Percentiles rank a stretch among this genome's conserved stretches.
Evolutionary conservation across 2,329 filamentous ascomycete genomes (phyloP).

Genomic region (Ambrosiella beaveri): DNA sequence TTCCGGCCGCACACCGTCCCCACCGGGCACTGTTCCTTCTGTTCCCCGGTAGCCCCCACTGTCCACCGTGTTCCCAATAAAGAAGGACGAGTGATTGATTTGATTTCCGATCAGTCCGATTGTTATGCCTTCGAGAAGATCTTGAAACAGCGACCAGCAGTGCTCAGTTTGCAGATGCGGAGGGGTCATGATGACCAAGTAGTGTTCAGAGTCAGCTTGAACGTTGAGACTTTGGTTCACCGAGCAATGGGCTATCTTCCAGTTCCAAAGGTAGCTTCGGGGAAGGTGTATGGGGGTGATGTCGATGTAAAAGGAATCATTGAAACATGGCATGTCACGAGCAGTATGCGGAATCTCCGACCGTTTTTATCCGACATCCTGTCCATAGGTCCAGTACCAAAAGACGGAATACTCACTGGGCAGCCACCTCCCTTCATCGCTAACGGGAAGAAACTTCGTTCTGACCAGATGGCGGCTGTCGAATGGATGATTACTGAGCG

Average conservation of each 20-base stretch:
- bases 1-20: not conserved
- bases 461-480: conserved; percentile 16
- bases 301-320: not conserved
- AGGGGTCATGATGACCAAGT: not conserved
- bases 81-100: conserved; percentile 8
- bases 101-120: conserved; percentile 5
- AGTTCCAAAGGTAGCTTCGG: not conserved
- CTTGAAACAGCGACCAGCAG: conserved; percentile 7
- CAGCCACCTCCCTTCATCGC: conserved; percentile 14
- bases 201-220: conserved; percentile 13
- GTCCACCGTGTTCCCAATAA: conserved; percentile 4
- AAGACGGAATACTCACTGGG: not conserved
- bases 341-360: not conserved
- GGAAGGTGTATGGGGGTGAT: not conserved
- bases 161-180: conserved; percentile 9
- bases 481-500: conserved; percentile 17
- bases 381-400: not conserved
- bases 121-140: conserved; percentile 11
- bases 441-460: conserved; percentile 12
- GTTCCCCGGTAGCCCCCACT: conserved; percentile 1
- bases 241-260: conserved; percentile 14
- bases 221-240: conserved; percentile 14
- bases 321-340: conserved; percentile 4
- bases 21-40: not conserved
- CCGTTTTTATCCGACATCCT: conserved; percentile 6